Conservation (phyloP, 768 basidiomycete genomes). For the Rhizopogon roseolus region DNA sequence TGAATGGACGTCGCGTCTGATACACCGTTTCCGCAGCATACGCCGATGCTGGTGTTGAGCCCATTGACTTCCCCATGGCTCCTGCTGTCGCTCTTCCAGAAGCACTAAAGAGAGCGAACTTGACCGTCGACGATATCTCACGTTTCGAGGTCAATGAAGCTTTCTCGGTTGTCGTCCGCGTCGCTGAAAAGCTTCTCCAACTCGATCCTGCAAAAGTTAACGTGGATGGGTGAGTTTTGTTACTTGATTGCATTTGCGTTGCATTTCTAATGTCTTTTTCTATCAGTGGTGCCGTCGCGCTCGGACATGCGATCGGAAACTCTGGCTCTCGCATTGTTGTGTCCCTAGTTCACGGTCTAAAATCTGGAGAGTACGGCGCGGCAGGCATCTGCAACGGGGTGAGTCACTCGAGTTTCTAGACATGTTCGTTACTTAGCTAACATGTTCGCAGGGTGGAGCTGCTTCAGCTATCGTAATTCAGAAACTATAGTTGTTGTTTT, state of each 20-base stretch:
- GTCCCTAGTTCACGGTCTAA: constrained; percentile 85
- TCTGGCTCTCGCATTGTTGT: constrained; percentile 94
- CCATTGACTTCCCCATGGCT: constrained; percentile 95
- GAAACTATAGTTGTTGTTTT: constrained; percentile 51
- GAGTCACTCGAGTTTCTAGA: constrained; percentile 27
- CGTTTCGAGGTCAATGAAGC: constrained; percentile 98
- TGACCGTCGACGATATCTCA: constrained; percentile 82
- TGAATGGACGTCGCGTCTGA: neutral
- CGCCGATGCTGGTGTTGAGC: constrained; percentile 94
- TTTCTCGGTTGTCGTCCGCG: constrained; percentile 89
- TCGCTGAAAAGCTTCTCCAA: constrained; percentile 85
- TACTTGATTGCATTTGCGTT: neutral
- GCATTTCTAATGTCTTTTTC: constrained; percentile 9
- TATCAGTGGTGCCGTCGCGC: constrained; percentile 88
- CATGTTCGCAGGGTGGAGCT: constrained; percentile 69
- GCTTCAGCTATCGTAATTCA: constrained; percentile 90
- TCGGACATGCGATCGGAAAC: constrained; percentile 95
- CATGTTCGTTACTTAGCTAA: constrained; percentile 4
- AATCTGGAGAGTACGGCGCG: constrained; percentile 90
- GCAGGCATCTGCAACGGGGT: constrained; percentile 98
- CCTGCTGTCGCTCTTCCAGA: constrained; percentile 88
- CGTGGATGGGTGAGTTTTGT: constrained; percentile 62
- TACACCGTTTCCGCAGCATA: constrained; percentile 52
- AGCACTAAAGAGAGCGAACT: constrained; percentile 83
- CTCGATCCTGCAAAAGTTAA: constrained; percentile 90